These are phyloP conservation scores for Lolium perenne DNA, from an alignment of 176 grass and related monocot species.

Conservation along the genomic window DNA sequence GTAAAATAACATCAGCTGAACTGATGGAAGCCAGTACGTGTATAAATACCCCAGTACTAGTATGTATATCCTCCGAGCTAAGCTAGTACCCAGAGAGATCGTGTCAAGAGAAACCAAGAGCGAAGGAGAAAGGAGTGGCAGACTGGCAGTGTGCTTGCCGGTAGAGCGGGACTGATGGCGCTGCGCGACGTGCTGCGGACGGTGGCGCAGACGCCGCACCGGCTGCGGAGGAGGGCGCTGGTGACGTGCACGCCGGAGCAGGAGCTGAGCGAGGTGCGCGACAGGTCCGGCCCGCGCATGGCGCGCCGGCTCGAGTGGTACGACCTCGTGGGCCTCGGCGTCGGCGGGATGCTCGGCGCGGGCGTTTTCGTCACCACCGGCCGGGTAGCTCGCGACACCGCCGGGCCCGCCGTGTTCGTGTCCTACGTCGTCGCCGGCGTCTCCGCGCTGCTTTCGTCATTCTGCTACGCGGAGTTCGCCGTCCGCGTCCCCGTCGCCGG, in stretches of 20 bases:
- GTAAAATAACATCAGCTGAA: conserved; percentile 20
- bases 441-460: conserved; percentile 81
- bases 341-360: conserved; percentile 62
- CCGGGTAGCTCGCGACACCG: conserved; percentile 48
- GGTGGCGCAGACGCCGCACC: conserved; percentile 62
- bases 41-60: conserved; percentile 16
- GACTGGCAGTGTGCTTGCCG: too few relatives aligned
- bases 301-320: conserved; percentile 75
- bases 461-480: conserved; percentile 95
- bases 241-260: conserved; percentile 79
- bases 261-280: conserved; percentile 83
- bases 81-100: neutral
- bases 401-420: conserved; percentile 52
- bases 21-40: conserved; percentile 36
- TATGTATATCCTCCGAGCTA: neutral
- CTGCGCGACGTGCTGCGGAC: conserved; percentile 58
- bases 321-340: conserved; percentile 80
- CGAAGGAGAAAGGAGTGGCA: neutral
- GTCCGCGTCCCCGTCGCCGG: conserved; percentile 94
- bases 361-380: conserved; percentile 71
- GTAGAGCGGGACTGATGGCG: conserved; percentile 37
- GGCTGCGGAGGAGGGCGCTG: conserved; percentile 64
- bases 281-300: conserved; percentile 82
- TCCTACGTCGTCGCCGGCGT: conserved; percentile 84
- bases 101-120: neutral